Base-by-base conservation (phyloP, 495 filamentous ascomycete species). In the Talaromyces adpressus region DNA sequence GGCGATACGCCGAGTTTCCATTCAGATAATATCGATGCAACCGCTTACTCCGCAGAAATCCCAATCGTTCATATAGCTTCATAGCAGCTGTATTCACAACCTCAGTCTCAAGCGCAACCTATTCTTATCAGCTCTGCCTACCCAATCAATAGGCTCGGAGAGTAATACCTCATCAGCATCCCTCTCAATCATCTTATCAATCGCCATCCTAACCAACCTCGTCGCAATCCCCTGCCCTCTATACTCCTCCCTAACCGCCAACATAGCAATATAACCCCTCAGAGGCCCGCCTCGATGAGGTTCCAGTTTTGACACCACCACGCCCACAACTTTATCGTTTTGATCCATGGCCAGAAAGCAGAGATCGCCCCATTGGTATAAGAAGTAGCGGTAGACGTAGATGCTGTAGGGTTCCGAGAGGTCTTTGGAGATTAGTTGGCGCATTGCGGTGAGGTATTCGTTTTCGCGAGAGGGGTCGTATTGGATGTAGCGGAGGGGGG, bases 331-430 rank as follows among this genome's bases (percentile, higher is more conserved):
- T 30, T 75, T 73, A 9, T 68, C 67, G 2, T 73, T 53, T 22
- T 68, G 75, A 66, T 93, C 82, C 63, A 95, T 81, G 6, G 91
- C 89, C 83, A 98, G 91, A 72, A 90, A 98, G 70, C 95, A 98
- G 22, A 99, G 79, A 67, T 98, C 88, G 20, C 90, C 91, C 95
- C 95, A 99, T 86, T 97, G 91, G 72, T 94, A 97, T 18, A 99
- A 81, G 71, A 99, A 99, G 78, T 98, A 99, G 29, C 95, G 86
- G 78, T 98, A 99, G 57, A 99, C 95, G 76, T 98, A 99, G 71
- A 99, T 97, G 77, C 94, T 98, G 76, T 99, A 99, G 2, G 95
- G 95, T 72, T 99, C 95, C 63, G 93, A 97, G 29, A 99, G 85
- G 71, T 98, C 95, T 64, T 93, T 94, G 29, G 93, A 96, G 71